Base-by-base conservation (phyloP, 176 grass and related monocot genomes). In the Zea luxurians region DNA sequence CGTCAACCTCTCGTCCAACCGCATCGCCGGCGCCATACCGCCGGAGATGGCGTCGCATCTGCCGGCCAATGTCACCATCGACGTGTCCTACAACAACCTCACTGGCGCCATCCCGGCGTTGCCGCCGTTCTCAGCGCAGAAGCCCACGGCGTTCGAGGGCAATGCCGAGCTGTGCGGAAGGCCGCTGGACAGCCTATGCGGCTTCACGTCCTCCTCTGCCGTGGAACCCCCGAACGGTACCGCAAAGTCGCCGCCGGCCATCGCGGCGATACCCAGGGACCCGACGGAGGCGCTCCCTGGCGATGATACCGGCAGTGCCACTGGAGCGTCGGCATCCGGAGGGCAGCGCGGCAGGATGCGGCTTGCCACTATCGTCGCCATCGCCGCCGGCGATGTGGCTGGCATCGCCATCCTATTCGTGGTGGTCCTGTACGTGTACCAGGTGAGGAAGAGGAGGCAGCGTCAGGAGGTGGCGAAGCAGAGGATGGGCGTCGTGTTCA, bases 41-140 rank as follows among this genome's bases (percentile, higher is more conserved):
- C 40, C 65, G 4, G 92, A 87, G 59, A 61, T 92, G 75, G 96
- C 85, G 59, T 75, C 82, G 34, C 58, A 16, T 37, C 81, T 99
- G 75, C 89, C 81, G 44, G 57, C 64, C 77, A 95, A 90, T 13
- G 83, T 93, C 67, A 89, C 72, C 67, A 66, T 99, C 37, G 96
- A 99, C 64, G 80, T 99, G 2, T 86, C 90, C 47, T 89, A 81
- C 86, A 99, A 99, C 70, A 90, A 92, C 40, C 86, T 99, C 81
- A 90, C 85, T n/a, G 96, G 96, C 42, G 61, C 71, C 52, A 89
- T 99, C 27, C 96, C 96, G 2, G 41, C 75, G 34, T 52, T 50
- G 0, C 50, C 75, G 3, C 83, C 86, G 27, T 99, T 99, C 84
- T 38, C 87, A 0, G 11, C 17, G 12, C 96, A 93, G 85, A 83